phyloP scores from a whole-genome alignment of 148 eudicot genomes.

The Drosera capensis region DNA sequence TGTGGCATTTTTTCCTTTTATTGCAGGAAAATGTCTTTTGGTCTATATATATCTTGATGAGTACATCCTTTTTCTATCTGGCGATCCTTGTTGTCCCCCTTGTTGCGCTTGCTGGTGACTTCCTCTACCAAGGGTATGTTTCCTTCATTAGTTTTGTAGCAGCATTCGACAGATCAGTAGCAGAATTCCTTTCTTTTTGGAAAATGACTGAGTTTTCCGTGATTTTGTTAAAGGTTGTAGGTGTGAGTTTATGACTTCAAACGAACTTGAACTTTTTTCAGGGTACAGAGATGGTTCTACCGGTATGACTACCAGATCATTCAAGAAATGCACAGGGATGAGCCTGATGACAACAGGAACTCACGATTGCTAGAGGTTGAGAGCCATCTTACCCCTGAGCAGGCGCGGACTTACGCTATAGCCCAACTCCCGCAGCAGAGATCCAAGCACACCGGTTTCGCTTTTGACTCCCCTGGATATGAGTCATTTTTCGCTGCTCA shows the following conservation, averaged over 20 bases:
- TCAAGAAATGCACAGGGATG: constrained; percentile 68
- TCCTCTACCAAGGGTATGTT: constrained; percentile 73
- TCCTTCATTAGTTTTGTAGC: background rate
- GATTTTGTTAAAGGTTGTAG: background rate
- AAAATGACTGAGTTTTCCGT: background rate
- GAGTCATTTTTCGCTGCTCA: constrained; percentile 93
- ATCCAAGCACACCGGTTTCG: constrained; percentile 85
- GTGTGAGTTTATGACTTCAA: no score
- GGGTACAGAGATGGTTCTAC: constrained; percentile 85
- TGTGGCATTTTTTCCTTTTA: constrained; percentile 7
- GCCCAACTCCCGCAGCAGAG: constrained; percentile 65
- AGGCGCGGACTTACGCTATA: constrained; percentile 59
- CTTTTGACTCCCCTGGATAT: constrained; percentile 92
- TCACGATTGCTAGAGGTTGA: constrained; percentile 41
- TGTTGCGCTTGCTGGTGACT: constrained; percentile 68
- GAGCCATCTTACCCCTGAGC: constrained; percentile 41
- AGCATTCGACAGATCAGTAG: background rate
- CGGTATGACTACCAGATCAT: constrained; percentile 84
- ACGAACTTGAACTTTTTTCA: no score
- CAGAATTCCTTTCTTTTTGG: background rate
- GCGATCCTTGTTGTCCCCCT: constrained; percentile 61
- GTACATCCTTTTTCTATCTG: constrained; percentile 76
- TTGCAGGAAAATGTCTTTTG: constrained; percentile 60
- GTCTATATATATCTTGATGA: constrained; percentile 61
- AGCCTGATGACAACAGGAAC: constrained; percentile 30